These are phyloP conservation scores for Catharanthus roseus DNA, from an alignment of 257 asterid genomes.

Conservation along the genomic window DNA sequence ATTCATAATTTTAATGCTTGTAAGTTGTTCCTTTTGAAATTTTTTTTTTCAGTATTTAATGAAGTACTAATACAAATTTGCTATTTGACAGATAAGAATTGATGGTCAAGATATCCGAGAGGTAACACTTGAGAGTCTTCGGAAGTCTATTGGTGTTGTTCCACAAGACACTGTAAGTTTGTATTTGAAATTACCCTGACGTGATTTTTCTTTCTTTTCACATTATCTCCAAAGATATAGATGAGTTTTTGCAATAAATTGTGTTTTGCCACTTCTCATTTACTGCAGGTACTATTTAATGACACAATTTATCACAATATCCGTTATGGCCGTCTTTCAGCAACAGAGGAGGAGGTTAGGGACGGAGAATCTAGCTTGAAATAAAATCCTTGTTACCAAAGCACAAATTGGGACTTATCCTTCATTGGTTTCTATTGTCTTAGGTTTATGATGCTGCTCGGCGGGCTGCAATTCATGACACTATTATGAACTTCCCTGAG, in stretches of 20 bases:
- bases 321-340: constrained; percentile 84
- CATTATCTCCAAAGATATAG: not conserved
- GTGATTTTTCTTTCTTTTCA: not conserved
- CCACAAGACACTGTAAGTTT: constrained; percentile 98
- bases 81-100: constrained; percentile 57
- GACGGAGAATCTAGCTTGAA: not conserved
- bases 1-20: too few relatives aligned
- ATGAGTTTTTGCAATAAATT: not conserved
- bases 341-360: constrained; percentile 83
- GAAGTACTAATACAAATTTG: not conserved
- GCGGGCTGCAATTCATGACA: constrained; percentile 86
- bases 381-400: not conserved
- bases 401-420: constrained; percentile 1
- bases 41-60: not conserved
- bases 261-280: constrained; percentile 2
- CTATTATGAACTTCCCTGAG: constrained; percentile 84
- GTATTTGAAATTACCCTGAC: constrained; percentile 1
- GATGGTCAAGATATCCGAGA: constrained; percentile 86
- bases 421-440: constrained; percentile 15
- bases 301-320: constrained; percentile 95
- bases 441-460: constrained; percentile 97
- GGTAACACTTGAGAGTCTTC: constrained; percentile 88
- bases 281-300: constrained; percentile 83
- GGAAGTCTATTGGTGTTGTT: constrained; percentile 90
- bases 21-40: too few relatives aligned